Percentiles rank a stretch among this genome's conserved stretches.
These are phyloP conservation scores for Paragyromitra xinjiangensis DNA, from an alignment of 495 filamentous ascomycete species.

Conservation along the genomic window DNA sequence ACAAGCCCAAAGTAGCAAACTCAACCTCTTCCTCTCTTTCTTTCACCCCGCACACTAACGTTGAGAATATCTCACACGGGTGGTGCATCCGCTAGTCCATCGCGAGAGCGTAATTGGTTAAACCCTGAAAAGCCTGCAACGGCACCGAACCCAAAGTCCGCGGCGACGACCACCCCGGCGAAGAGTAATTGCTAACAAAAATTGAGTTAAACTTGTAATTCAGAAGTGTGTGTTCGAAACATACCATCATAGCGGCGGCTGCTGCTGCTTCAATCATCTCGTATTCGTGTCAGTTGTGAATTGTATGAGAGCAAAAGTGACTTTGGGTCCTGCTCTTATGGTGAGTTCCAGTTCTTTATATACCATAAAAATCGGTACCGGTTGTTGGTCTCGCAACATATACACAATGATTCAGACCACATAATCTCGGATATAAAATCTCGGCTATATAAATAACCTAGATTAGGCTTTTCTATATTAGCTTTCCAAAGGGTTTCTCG, in stretches of 20 bases:
- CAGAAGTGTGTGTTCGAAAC: not conserved
- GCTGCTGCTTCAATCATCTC: slow-evolving; percentile 1
- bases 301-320: not conserved
- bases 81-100: slow-evolving; percentile 10
- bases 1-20: not conserved
- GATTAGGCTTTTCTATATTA: not conserved
- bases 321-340: not conserved
- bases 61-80: not conserved
- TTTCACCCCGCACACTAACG: not conserved
- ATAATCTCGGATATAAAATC: not conserved
- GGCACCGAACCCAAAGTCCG: not conserved
- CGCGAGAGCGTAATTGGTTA: not conserved
- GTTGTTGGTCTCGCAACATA: too few relatives aligned
- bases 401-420: not conserved
- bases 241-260: not conserved
- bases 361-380: not conserved
- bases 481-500: not conserved
- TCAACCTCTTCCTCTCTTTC: not conserved
- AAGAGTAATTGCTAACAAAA: not conserved
- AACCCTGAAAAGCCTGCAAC: not conserved
- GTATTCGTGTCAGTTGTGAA: not conserved
- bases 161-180: not conserved
- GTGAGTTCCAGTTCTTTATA: not conserved
- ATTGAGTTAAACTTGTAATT: not conserved
- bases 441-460: not conserved